phyloP scores from a whole-genome alignment of 768 basidiomycete genomes.

The Leccinum rimulosum region DNA sequence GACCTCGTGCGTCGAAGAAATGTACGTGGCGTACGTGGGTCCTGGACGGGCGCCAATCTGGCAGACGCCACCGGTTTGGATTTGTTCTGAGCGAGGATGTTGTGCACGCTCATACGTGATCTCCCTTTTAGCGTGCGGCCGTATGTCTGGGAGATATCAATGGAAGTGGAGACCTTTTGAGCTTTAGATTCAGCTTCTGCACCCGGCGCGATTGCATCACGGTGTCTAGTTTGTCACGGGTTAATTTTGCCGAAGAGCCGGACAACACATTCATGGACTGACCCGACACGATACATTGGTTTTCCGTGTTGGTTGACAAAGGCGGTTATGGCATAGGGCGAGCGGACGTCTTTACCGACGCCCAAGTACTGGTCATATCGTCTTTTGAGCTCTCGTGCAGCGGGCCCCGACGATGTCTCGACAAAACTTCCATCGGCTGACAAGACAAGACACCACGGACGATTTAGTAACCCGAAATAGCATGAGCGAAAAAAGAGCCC shows the following conservation, averaged over 20 bases:
- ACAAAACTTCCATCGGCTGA: constrained; percentile 75
- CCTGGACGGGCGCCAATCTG: constrained; percentile 29
- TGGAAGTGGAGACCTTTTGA: constrained; percentile 31
- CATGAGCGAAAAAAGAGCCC: not conserved
- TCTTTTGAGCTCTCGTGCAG: constrained; percentile 75
- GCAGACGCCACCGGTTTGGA: constrained; percentile 38
- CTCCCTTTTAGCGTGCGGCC: constrained; percentile 43
- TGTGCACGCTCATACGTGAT: constrained; percentile 69
- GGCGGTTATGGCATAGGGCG: constrained; percentile 81
- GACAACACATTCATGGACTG: constrained; percentile 29
- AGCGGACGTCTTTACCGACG: constrained; percentile 63
- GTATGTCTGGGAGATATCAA: constrained; percentile 37
- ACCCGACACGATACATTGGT: constrained; percentile 78
- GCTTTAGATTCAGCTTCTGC: constrained; percentile 47
- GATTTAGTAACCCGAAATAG: constrained; percentile 3
- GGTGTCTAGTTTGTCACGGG: constrained; percentile 40
- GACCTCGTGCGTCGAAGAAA: constrained; percentile 69
- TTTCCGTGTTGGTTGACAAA: constrained; percentile 80
- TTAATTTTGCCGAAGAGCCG: not conserved
- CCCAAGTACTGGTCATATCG: constrained; percentile 69
- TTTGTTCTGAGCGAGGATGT: constrained; percentile 48
- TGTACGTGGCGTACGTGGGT: constrained; percentile 43
- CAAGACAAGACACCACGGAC: constrained; percentile 1
- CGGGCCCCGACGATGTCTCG: constrained; percentile 74
- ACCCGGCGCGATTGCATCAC: constrained; percentile 60